Percentiles rank a stretch among this genome's conserved stretches.
These are phyloP conservation scores for Kluyveromyces siamensis DNA, from an alignment of 805 yeast genomes.

Conservation along the genomic window DNA sequence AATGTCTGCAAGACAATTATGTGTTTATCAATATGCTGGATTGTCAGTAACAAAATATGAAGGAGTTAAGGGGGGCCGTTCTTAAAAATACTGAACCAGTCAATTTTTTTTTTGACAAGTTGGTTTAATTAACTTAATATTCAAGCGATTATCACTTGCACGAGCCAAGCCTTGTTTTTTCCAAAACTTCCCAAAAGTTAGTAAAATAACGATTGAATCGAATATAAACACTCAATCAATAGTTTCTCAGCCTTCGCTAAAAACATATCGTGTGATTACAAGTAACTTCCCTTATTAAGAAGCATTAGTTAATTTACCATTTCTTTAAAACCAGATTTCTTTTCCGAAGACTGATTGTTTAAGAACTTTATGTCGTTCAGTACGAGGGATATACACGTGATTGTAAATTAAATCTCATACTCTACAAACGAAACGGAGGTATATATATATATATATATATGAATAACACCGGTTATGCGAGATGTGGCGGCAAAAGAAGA, in stretches of 20 bases:
- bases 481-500: slow-evolving; percentile 88
- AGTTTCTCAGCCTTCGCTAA: neutral
- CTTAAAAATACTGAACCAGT: neutral
- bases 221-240: neutral
- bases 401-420: neutral
- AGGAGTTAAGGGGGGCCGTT: neutral
- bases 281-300: neutral
- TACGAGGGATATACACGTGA: neutral
- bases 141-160: neutral
- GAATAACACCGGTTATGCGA: slow-evolving; percentile 38
- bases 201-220: neutral
- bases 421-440: neutral
- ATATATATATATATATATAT: neutral
- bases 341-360: neutral
- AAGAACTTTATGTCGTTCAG: neutral
- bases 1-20: too few species aligned
- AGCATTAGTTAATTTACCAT: neutral
- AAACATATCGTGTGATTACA: neutral
- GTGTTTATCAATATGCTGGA: neutral
- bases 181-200: neutral
- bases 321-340: neutral
- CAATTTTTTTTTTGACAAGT: too few species aligned
- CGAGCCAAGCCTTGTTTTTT: neutral
- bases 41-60: neutral
- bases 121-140: too few species aligned